Percentiles rank a stretch among this genome's conserved stretches.
Evolutionary conservation across 768 basidiomycete genomes (phyloP).

Genomic region (Phlebiopsis gigantea): DNA sequence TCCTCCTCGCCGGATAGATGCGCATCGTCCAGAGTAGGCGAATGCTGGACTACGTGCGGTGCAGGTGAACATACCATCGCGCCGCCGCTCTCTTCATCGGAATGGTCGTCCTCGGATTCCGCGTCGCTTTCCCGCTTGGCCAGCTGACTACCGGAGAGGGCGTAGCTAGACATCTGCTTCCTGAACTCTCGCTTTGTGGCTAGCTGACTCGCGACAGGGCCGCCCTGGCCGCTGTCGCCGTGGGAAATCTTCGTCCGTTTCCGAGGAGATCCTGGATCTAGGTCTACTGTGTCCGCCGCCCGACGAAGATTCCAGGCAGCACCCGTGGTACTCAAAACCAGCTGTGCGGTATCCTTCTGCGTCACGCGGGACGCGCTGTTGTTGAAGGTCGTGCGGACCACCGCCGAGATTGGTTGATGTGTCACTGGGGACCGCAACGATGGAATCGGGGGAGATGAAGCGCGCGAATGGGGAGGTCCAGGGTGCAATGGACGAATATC

Average conservation of each 20-base stretch:
- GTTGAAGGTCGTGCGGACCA: not conserved
- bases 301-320: conserved; percentile 43
- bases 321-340: conserved; percentile 45
- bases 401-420: not conserved
- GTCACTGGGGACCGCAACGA: conserved; percentile 3
- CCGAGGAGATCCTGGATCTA: conserved; percentile 19
- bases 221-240: not conserved
- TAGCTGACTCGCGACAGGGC: not conserved
- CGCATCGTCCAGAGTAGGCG: too few species aligned
- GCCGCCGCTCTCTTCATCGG: not conserved
- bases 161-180: conserved; percentile 4
- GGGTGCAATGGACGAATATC: not conserved
- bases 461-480: not conserved
- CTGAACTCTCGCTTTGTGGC: conserved; percentile 1
- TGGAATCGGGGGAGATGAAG: conserved; percentile 3
- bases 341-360: conserved; percentile 27
- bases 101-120: conserved; percentile 11
- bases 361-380: conserved; percentile 17
- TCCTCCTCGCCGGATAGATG: too few species aligned
- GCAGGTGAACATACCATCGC: too few species aligned
- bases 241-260: conserved; percentile 30
- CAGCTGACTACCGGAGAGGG: conserved; percentile 11
- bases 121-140: conserved; percentile 15
- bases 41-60: too few species aligned
- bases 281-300: not conserved